A percentile compares a stretch with the other conserved stretches of the same genome.
These are phyloP conservation scores for Adenanthera pavonina DNA, from an alignment of 306 rosid species.

Conservation along the genomic window DNA sequence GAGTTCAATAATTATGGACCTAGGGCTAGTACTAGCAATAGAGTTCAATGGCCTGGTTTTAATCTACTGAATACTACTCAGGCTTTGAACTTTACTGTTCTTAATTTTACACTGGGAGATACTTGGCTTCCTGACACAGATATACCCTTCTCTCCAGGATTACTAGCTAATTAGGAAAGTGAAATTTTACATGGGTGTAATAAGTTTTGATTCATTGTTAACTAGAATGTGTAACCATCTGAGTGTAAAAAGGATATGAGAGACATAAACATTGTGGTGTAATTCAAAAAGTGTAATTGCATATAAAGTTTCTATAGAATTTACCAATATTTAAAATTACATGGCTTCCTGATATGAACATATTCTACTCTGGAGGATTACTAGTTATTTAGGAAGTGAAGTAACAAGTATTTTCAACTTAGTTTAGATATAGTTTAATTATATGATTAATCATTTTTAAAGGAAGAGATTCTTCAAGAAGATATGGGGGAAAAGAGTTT, in stretches of 20 bases:
- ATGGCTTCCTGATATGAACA: conserved; percentile 39
- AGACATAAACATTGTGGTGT: conserved; percentile 17
- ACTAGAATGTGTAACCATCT: conserved; percentile 14
- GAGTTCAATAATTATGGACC: conserved; percentile 73
- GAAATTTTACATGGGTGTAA: not conserved
- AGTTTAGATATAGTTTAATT: not conserved
- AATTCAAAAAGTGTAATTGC: conserved; percentile 2
- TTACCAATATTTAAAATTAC: not conserved
- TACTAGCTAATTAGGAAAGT: conserved; percentile 25
- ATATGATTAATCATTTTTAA: not conserved
- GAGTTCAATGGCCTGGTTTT: conserved; percentile 77
- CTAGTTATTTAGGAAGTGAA: conserved; percentile 2
- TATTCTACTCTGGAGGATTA: conserved; percentile 61
- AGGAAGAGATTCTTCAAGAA: not conserved
- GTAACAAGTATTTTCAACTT: conserved; percentile 23
- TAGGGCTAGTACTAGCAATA: conserved; percentile 57
- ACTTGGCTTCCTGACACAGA: conserved; percentile 79
- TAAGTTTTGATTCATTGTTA: conserved; percentile 29
- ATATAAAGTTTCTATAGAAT: not conserved
- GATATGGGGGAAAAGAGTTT: not conserved
- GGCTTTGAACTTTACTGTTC: conserved; percentile 72
- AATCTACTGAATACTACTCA: conserved; percentile 54
- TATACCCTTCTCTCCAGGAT: conserved; percentile 64
- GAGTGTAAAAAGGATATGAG: not conserved
- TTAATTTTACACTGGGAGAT: conserved; percentile 61